These are phyloP conservation scores for Apiotrichum laibachii DNA, from an alignment of 1,284 basidiomycete genomes.

Conservation along the genomic window DNA sequence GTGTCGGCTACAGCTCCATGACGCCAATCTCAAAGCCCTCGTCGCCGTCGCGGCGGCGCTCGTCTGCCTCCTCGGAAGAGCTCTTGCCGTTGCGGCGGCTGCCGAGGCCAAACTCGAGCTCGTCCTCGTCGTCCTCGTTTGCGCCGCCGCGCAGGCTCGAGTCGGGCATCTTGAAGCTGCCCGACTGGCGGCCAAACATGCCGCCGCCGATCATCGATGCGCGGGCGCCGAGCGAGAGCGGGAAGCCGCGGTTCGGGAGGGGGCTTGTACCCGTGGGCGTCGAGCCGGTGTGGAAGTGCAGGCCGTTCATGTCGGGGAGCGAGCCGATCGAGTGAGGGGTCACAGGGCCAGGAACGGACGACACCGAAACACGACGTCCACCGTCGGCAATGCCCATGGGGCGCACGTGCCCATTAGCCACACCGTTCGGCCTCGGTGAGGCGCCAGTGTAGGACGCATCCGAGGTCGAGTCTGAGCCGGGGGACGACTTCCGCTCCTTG, in stretches of 20 bases:
- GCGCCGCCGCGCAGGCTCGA: constrained; percentile 37
- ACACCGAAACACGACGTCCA: constrained; percentile 17
- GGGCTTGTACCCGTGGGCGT: constrained; percentile 25
- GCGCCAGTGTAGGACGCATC: constrained; percentile 27
- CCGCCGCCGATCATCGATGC: constrained; percentile 44
- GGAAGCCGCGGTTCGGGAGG: constrained; percentile 29
- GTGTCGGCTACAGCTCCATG: constrained; percentile 23
- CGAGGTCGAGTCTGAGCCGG: constrained; percentile 45
- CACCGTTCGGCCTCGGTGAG: constrained; percentile 11
- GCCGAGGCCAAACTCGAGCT: constrained; percentile 16
- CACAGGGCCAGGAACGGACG: constrained; percentile 28
- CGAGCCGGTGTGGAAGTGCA: constrained; percentile 37
- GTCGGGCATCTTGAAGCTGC: constrained; percentile 27
- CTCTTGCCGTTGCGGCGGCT: constrained; percentile 18
- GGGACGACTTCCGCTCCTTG: constrained; percentile 38
- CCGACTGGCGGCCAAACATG: constrained; percentile 37
- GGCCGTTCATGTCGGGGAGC: constrained; percentile 39
- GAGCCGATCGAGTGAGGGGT: constrained; percentile 38
- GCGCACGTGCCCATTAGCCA: constrained; percentile 6
- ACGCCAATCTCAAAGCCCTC: constrained; percentile 23
- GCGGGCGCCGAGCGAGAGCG: constrained; percentile 28
- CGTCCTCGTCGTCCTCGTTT: constrained; percentile 42
- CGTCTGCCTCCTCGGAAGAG: constrained; percentile 39
- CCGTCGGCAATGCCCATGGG: constrained; percentile 18
- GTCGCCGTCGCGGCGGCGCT: constrained; percentile 26